Conservation (phyloP, 2,329 filamentous ascomycete genomes). For the Coniochaeta hoffmannii region DNA sequence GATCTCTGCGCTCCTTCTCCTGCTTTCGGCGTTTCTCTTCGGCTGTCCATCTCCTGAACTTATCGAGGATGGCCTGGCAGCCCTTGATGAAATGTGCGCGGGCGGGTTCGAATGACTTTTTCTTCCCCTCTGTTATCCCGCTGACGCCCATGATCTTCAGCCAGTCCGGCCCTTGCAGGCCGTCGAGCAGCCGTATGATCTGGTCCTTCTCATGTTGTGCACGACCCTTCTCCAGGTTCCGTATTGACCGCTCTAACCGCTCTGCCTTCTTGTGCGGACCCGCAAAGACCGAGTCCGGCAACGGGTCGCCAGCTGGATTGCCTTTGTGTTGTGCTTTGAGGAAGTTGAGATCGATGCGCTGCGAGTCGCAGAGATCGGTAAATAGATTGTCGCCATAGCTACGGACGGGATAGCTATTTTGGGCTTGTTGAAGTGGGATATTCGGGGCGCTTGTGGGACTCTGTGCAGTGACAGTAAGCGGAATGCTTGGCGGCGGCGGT, state of each 20-base stretch:
- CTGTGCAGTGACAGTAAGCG: slow-evolving; percentile 11
- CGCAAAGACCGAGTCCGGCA: slow-evolving; percentile 48
- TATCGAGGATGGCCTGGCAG: slow-evolving; percentile 73
- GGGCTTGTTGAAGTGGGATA: slow-evolving; percentile 8
- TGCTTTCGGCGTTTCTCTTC: slow-evolving; percentile 80
- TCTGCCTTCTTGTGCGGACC: slow-evolving; percentile 51
- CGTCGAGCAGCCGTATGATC: slow-evolving; percentile 63
- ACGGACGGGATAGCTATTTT: slow-evolving; percentile 32
- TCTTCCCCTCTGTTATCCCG: slow-evolving; percentile 75
- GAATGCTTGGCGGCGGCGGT: slow-evolving; percentile 15
- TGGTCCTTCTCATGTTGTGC: slow-evolving; percentile 62
- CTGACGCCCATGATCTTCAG: slow-evolving; percentile 84
- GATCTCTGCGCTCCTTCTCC: slow-evolving; percentile 61
- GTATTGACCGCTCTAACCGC: slow-evolving; percentile 52
- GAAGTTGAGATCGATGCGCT: slow-evolving; percentile 49
- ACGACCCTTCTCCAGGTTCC: slow-evolving; percentile 56
- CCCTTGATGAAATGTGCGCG: slow-evolving; percentile 78
- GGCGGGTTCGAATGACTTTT: slow-evolving; percentile 80
- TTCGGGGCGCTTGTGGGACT: slow-evolving; percentile 22
- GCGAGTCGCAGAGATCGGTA: slow-evolving; percentile 46
- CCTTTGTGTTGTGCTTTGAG: slow-evolving; percentile 38
- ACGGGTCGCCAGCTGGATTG: slow-evolving; percentile 41
- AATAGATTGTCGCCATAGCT: slow-evolving; percentile 50
- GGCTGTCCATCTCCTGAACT: slow-evolving; percentile 81
- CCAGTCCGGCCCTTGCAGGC: slow-evolving; percentile 88